Evolutionary conservation across 371 early-diverging fungal species (phyloP), one percentile per base, ranked within the genome.

Genomic region (Lichtheimia ornata): DNA sequence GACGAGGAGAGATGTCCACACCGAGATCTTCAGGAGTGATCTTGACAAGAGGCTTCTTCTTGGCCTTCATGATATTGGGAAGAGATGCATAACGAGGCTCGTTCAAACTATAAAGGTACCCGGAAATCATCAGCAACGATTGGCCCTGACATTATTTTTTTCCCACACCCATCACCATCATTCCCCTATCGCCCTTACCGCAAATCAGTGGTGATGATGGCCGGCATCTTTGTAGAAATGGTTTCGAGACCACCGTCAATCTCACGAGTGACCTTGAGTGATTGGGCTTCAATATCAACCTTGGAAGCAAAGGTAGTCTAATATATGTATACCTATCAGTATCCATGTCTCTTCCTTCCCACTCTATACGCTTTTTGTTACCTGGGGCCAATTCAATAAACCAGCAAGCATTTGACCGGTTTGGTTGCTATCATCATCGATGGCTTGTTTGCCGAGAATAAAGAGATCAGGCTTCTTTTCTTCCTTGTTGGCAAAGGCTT

Each of bases 331-430:
- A 15, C 4, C 0, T 35, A 25, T 15, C 25, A 13, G 24, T 53
- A 17, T 53, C 4, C 28, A 13, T 24, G 12, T 5, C 53, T 43
- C 22, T 11, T 6, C 53, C 28, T 62, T 47, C 41, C 5, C 42
- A n/a, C n/a, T n/a, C n/a, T n/a, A n/a, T n/a, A n/a, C n/a, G n/a
- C n/a, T n/a, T n/a, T n/a, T n/a, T n/a, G n/a, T 62, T 86, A 91
- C 93, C 88, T 97, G 97, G 45, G 96, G 94, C 95, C 96, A 96
- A 66, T 85, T 83, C 54, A 99, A 77, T 49, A 99, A 77, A 45
- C 98, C 99, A 55, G 98, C 98, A 41, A 99, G 86, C 95, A 99
- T 98, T 82, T 96, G 97, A 28, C 99, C 98, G 22, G 97, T 97
- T 81, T 99, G 99, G 79, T 88, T 91, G 58, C 93, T 81, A 76